These are phyloP conservation scores for Aureobasidium sp. DNA, from an alignment of 2,329 filamentous ascomycete species.

Conservation along the genomic window DNA sequence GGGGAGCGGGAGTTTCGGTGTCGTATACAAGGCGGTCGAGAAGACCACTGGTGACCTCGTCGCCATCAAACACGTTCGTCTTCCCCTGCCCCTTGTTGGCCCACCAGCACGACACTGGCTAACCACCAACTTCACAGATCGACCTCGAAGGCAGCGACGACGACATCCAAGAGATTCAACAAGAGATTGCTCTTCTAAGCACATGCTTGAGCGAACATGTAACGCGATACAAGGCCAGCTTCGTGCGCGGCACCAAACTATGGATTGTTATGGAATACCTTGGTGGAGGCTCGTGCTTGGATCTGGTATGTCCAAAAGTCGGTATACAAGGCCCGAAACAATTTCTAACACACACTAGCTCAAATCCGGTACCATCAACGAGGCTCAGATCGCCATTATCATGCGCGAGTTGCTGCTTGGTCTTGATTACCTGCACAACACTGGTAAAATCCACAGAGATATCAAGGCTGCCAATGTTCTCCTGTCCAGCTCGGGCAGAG, in stretches of 20 bases:
- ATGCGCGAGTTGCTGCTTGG: slow-evolving; percentile 85
- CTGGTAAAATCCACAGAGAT: slow-evolving; percentile 93
- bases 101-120: background rate
- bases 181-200: slow-evolving; percentile 90
- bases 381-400: slow-evolving; percentile 87
- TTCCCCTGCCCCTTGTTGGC: background rate
- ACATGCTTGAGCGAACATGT: slow-evolving; percentile 92
- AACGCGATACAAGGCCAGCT: slow-evolving; percentile 93
- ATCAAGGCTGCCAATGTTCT: slow-evolving; percentile 95
- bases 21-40: slow-evolving; percentile 95
- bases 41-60: slow-evolving; percentile 84
- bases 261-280: slow-evolving; percentile 99
- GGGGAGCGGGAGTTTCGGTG: slow-evolving; percentile 94
- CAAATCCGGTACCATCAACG: slow-evolving; percentile 81
- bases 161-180: slow-evolving; percentile 96
- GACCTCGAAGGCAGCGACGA: slow-evolving; percentile 98
- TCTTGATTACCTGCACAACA: slow-evolving; percentile 84
- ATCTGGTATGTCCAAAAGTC: slow-evolving; percentile 55
- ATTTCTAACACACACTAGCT: slow-evolving; percentile 46
- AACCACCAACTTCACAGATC: slow-evolving; percentile 53
- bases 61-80: slow-evolving; percentile 85
- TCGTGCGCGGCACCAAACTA: slow-evolving; percentile 89
- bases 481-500: slow-evolving; percentile 81
- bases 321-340: slow-evolving; percentile 1
- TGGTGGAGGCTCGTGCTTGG: slow-evolving; percentile 88